Percentiles rank a stretch among this genome's conserved stretches.
Conservation (phyloP, 164 flowering plant species). For the Vitis cinerea region DNA sequence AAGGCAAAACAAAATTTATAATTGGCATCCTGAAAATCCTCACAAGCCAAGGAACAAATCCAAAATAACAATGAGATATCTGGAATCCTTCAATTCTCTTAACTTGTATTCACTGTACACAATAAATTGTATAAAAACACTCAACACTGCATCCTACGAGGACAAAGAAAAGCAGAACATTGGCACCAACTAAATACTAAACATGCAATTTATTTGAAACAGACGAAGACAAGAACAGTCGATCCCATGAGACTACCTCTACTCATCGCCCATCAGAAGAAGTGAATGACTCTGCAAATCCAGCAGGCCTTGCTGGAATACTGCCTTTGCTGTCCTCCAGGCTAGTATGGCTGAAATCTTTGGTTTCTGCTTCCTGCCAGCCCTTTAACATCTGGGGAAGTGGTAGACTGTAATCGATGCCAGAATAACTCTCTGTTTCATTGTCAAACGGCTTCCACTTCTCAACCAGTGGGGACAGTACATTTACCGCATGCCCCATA, state of each 20-base stretch:
- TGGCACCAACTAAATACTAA: no score
- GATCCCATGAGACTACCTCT: neutral
- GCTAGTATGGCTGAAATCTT: constrained; percentile 29
- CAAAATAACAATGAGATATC: no score
- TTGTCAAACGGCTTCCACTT: constrained; percentile 65
- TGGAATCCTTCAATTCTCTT: no score
- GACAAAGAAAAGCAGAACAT: no score
- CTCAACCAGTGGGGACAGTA: constrained; percentile 58
- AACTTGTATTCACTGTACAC: no score
- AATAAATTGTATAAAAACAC: no score
- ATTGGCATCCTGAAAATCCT: no score
- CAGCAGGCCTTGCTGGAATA: constrained; percentile 67
- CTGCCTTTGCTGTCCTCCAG: constrained; percentile 67
- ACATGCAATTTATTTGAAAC: no score
- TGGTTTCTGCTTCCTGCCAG: constrained; percentile 66
- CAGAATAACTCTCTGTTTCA: constrained; percentile 47
- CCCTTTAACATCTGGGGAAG: constrained; percentile 64
- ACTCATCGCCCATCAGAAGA: constrained; percentile 57
- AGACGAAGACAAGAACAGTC: no score
- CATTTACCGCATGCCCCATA: constrained; percentile 80
- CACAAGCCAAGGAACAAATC: no score
- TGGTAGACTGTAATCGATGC: constrained; percentile 59
- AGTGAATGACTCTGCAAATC: constrained; percentile 69
- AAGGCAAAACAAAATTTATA: no score
- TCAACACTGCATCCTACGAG: no score